Evolutionary conservation across 176 grass and related monocot genomes (phyloP).

Genomic region (Carex littledalei): DNA sequence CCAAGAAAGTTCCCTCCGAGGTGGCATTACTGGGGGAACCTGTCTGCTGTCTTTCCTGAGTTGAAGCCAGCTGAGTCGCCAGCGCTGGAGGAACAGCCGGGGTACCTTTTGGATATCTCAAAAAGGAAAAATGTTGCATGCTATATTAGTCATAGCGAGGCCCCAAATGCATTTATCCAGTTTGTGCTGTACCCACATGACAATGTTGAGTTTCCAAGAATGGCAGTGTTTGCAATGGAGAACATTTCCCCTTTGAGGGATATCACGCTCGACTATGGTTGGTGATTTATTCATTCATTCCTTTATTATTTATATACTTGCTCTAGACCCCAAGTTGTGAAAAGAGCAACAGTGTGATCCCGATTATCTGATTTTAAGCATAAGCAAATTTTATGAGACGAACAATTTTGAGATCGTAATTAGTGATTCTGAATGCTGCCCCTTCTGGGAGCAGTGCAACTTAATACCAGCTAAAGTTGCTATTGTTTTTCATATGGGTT

Average conservation of each 20-base stretch:
- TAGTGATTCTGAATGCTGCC: background rate
- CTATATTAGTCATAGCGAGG: slow-evolving; percentile 63
- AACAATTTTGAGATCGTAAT: background rate
- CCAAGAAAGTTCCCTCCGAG: slow-evolving; percentile 47
- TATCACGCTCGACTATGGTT: slow-evolving; percentile 66
- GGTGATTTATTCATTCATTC: slow-evolving; percentile 8
- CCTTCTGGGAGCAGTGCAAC: background rate
- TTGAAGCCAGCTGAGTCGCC: slow-evolving; percentile 6
- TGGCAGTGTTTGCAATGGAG: slow-evolving; percentile 79
- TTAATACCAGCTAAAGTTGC: background rate
- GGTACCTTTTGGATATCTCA: slow-evolving; percentile 53
- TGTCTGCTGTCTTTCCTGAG: slow-evolving; percentile 22
- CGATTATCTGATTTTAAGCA: background rate
- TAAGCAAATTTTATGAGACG: background rate
- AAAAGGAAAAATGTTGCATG: slow-evolving; percentile 39
- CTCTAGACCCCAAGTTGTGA: background rate
- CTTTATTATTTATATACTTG: background rate
- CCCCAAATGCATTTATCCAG: slow-evolving; percentile 63
- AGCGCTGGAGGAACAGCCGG: background rate
- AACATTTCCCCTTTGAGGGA: slow-evolving; percentile 73
- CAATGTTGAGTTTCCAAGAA: slow-evolving; percentile 46
- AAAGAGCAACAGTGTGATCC: background rate
- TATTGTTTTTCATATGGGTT: background rate
- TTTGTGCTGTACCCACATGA: slow-evolving; percentile 44
- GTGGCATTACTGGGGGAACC: slow-evolving; percentile 70